These are phyloP conservation scores for Cryptococcus sp. DNA, from an alignment of 1,284 basidiomycete genomes.

Conservation along the genomic window DNA sequence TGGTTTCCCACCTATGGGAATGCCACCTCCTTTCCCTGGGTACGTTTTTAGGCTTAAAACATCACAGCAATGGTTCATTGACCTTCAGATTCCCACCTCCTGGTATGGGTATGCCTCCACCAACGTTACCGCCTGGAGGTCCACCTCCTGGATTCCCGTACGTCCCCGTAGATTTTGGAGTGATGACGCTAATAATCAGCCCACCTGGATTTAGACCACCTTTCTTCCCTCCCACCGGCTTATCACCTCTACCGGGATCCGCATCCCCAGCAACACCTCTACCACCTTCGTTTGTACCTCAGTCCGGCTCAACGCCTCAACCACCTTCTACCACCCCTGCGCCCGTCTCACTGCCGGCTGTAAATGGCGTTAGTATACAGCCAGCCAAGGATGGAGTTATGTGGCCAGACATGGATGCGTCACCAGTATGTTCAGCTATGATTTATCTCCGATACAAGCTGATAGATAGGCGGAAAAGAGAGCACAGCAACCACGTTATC, in stretches of 20 bases:
- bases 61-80: background rate
- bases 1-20: constrained; percentile 43
- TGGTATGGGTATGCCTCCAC: constrained; percentile 26
- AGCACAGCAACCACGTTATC: constrained; percentile 68
- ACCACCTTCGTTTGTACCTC: constrained; percentile 12
- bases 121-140: constrained; percentile 36
- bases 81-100: constrained; percentile 12
- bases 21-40: constrained; percentile 6
- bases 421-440: constrained; percentile 30
- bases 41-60: background rate
- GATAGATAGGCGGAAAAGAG: constrained; percentile 59
- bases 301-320: constrained; percentile 25
- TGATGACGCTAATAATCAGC: constrained; percentile 12
- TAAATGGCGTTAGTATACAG: constrained; percentile 16
- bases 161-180: constrained; percentile 7
- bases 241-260: constrained; percentile 14
- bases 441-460: too few relatives aligned
- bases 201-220: constrained; percentile 36
- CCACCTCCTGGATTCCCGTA: constrained; percentile 24
- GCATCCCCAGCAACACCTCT: constrained; percentile 2
- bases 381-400: constrained; percentile 47
- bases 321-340: constrained; percentile 22
- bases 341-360: constrained; percentile 19
- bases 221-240: constrained; percentile 26
- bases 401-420: constrained; percentile 46